Evolutionary conservation across 2,329 filamentous ascomycete genomes (phyloP), one percentile per base, ranked within the genome.

Genomic region (Aciculosporium take): DNA sequence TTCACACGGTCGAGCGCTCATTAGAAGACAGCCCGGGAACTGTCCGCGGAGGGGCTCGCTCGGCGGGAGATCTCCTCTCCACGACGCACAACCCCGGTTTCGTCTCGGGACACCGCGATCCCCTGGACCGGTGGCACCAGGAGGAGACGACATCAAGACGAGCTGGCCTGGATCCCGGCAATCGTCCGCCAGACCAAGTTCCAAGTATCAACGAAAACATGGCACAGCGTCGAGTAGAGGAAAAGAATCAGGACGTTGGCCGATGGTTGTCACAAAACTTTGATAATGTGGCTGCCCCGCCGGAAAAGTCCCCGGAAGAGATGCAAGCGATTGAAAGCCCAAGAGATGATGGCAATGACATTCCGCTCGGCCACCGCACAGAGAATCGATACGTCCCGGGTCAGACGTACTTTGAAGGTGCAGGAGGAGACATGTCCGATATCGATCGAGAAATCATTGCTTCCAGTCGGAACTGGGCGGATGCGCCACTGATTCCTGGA

Each of bases 381-480:
- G 64, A 69, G 46, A 78, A 78, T 39, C 64, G 60, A 15, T 56
- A 62, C 39, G 50, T 71, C 8, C 53, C 64, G 2, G 71, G 67
- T 2, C 69, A 71, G 49, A 67, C 64, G 2, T 77, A 77, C 47
- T 66, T 65, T 17, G 57, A 61, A 21, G 56, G 55, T 2, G 58
- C 60, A 5, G 66, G 61, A 13, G 65, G 65, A 5, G 57, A 59
- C 28, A 51, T 73, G 46, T 69, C 60, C 1, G 54, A 61, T 10
- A 53, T 59, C 10, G 74, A 78, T 48, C 53, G 67, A 32, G 58
- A 68, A 23, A 65, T 76, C 27, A 68, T 78, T 49, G 60, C 62
- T 17, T 55, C 63, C 27, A 60, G 64, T 43, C 64, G 62, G 31
- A 63, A 63, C 30, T 77, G 71, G 71, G 66, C 58, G 1, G 62